phyloP scores from a whole-genome alignment of 2,329 filamentous ascomycete genomes.

The Alternaria brassicae region DNA sequence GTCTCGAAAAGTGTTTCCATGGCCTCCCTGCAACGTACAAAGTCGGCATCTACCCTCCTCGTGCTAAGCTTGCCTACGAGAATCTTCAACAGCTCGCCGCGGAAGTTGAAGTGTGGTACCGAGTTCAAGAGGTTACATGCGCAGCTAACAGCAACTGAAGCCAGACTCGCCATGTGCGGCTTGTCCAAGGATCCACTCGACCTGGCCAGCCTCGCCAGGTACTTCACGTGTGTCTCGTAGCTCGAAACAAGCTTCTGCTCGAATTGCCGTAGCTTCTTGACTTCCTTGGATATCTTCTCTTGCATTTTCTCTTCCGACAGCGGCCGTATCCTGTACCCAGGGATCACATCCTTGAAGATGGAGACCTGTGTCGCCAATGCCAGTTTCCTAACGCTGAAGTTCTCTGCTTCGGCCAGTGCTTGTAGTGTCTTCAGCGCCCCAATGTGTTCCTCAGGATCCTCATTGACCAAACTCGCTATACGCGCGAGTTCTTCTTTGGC shows the following conservation, averaged over 20 bases:
- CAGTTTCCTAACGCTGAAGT: slow-evolving; percentile 81
- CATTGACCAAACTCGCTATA: slow-evolving; percentile 80
- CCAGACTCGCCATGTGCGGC: slow-evolving; percentile 57
- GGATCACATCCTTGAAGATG: slow-evolving; percentile 95
- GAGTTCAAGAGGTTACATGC: slow-evolving; percentile 79
- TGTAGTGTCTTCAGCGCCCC: slow-evolving; percentile 79
- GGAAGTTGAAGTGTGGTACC: slow-evolving; percentile 97
- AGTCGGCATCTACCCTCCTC: slow-evolving; percentile 74
- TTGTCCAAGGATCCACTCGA: slow-evolving; percentile 54
- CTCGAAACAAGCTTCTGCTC: slow-evolving; percentile 86
- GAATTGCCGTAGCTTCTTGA: slow-evolving; percentile 79
- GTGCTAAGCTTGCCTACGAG: slow-evolving; percentile 82
- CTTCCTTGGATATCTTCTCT: slow-evolving; percentile 89
- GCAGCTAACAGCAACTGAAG: slow-evolving; percentile 82
- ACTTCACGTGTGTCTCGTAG: slow-evolving; percentile 84
- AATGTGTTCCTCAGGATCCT: slow-evolving; percentile 90
- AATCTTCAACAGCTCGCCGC: slow-evolving; percentile 84
- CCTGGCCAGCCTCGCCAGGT: slow-evolving; percentile 73
- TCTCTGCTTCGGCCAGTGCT: slow-evolving; percentile 72
- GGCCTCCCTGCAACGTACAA: slow-evolving; percentile 76
- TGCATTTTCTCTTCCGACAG: slow-evolving; percentile 75
- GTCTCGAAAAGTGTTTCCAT: slow-evolving; percentile 82
- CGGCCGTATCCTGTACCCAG: slow-evolving; percentile 91
- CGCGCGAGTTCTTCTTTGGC: slow-evolving; percentile 93
- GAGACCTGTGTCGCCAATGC: slow-evolving; percentile 85